Base-by-base conservation (phyloP, 1,284 basidiomycete genomes). In the Leccinum solheimii region DNA sequence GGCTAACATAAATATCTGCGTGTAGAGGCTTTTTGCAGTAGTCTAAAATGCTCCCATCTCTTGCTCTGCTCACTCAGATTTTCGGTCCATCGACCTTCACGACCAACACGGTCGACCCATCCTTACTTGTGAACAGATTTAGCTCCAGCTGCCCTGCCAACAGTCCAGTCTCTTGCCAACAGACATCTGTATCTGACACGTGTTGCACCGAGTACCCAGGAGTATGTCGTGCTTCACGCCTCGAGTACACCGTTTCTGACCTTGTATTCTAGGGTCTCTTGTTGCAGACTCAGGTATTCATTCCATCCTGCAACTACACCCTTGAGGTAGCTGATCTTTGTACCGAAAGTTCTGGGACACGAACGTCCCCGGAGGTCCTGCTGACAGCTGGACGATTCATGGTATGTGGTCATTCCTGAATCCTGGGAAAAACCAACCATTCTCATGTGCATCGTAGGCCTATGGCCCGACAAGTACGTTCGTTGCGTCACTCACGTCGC, bases 371-470 rank as follows among this genome's bases (percentile, higher is more conserved):
- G 86, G 85, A 45, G 87, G 88, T 1, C 88, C 90, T 13, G 67
- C 65, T 13, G 69, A 90, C 69, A 88, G 85, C 67, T 92, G 90
- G 90, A 89, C 89, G 0, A 88, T 91, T 63, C 89, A 91, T 61
- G 89, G 88, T 86, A 63, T 30, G 80, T 67, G 21, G 30, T 60
- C 5, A 5, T 21, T 21, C 9, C 21, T 40, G n/a, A 23, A 23
- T 23, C 23, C 23, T 23, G 23, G 43, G 40, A 21, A 40, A 19
- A 60, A 50, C 14, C 7, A 5, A 1, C 13, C n/a, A 3, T 64
- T 66, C 54, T 67, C 56, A 54, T 60, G 34, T 21, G 48, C 43
- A 45, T 23, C 55, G 11, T 59, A 88, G 86, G 88, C 56, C 77
- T 90, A 53, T 91, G 88, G 88, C 86, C 88, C 5, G 87, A 90